Conservation (phyloP, 108 stramenopile genomes). For the Phaeodactylum tricornutum region DNA sequence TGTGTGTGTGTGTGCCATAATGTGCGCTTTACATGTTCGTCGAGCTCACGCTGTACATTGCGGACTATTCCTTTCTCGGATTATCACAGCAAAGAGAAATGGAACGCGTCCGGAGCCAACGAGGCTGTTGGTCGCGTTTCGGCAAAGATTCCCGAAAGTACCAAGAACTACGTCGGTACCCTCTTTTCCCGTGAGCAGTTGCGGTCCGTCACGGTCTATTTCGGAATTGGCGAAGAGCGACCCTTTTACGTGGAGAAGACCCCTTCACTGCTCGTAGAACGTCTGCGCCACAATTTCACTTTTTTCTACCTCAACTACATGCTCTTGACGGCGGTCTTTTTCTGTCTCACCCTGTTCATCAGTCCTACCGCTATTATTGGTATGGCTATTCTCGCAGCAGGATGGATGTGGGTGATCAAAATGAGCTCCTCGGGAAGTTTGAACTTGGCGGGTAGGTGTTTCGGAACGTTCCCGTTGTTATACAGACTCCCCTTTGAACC, state of each 20-base stretch:
- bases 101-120: constrained; percentile 65
- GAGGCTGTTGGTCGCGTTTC: constrained; percentile 41
- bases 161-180: constrained; percentile 49
- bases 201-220: constrained; percentile 59
- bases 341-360: constrained; percentile 58
- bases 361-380: constrained; percentile 70
- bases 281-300: constrained; percentile 68
- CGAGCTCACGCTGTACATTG: not conserved
- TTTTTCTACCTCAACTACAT: constrained; percentile 87
- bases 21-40: not conserved
- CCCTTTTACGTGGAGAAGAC: constrained; percentile 78
- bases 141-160: constrained; percentile 63
- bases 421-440: constrained; percentile 42
- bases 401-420: constrained; percentile 69
- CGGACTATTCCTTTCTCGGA: not conserved
- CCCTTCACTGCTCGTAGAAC: constrained; percentile 52
- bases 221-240: constrained; percentile 77
- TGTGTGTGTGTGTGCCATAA: not conserved
- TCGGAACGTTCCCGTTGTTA: not conserved
- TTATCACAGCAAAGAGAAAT: constrained; percentile 60
- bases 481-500: not conserved
- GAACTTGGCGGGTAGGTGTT: constrained; percentile 37
- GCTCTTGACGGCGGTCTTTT: constrained; percentile 35
- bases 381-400: constrained; percentile 55
- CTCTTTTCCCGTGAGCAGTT: constrained; percentile 62